These are phyloP conservation scores for Xylaria sp. DNA, from an alignment of 2,329 filamentous ascomycete species.

Conservation along the genomic window DNA sequence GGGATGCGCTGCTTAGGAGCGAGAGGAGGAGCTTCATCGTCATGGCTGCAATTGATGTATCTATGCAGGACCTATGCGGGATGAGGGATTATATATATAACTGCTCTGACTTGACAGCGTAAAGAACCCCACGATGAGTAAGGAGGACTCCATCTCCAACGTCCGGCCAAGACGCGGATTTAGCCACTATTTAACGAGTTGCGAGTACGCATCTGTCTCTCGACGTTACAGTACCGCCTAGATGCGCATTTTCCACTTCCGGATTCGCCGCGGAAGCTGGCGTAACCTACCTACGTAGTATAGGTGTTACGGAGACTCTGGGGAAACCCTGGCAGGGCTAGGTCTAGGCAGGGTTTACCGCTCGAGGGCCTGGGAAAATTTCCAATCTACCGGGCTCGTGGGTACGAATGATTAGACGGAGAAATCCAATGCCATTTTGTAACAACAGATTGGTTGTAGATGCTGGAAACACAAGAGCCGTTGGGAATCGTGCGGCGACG, in stretches of 20 bases:
- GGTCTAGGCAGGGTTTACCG: neutral
- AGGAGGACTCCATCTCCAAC: neutral
- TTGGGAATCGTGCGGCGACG: conserved; percentile 1
- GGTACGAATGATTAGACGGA: conserved; percentile 20
- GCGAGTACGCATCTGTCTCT: conserved; percentile 1
- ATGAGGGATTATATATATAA: neutral
- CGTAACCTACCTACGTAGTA: neutral
- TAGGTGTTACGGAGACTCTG: conserved; percentile 15
- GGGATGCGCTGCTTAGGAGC: conserved; percentile 30
- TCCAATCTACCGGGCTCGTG: neutral
- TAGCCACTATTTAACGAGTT: conserved; percentile 16
- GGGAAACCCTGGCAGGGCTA: conserved; percentile 11
- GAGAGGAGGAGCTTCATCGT: conserved; percentile 35
- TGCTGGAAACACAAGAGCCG: conserved; percentile 1
- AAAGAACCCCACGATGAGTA: conserved; percentile 8
- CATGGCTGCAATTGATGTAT: neutral
- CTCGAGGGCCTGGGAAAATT: neutral
- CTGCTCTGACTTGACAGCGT: too few relatives aligned
- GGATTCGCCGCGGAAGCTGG: conserved; percentile 33
- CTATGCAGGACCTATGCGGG: neutral
- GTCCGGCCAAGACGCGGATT: neutral
- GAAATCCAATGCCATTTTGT: conserved; percentile 34
- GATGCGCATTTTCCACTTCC: conserved; percentile 21
- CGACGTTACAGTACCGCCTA: neutral
- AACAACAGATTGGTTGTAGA: conserved; percentile 4